Evolutionary conservation across 352 stramenopile genomes (phyloP), one percentile per base, ranked within the genome.

Genomic region (Globisporangium cystogenes): DNA sequence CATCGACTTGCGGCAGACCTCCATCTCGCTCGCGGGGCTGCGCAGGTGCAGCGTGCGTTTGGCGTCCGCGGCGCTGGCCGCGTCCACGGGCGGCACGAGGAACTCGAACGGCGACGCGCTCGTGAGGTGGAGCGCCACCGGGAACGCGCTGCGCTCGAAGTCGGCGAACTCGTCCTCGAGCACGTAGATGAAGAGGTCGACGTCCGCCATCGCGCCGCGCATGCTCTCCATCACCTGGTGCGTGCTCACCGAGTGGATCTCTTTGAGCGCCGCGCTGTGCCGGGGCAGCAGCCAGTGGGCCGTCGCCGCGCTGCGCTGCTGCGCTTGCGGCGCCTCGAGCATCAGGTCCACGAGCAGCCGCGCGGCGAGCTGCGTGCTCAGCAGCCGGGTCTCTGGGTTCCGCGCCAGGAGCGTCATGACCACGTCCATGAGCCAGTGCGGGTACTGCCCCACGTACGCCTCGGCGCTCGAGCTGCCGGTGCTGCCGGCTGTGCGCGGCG

Each of bases 181-280:
- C 40, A 90, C 76, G 62, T 88, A 90, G 55, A 92, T 72, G 39
- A 92, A 92, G 18, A 90, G 51, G 52, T 91, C 81, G 6, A 89
- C 71, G 62, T 91, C 81, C 15, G 77, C 63, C 81, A 91, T 89
- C 0, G 70, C 65, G 21, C 81, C 81, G n/a, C 76, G 74, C 76
- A 91, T 91, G 59, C 77, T 91, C 49, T 87, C 75, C 81, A 91
- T 91, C 14, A 91, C 81, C 24, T 83, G 53, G 41, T 89, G 74
- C 12, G 81, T 76, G 51, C 72, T 82, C 23, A 70, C 74, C 24
- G 77, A 91, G 59, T 88, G 76, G 33, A 88, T 69, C 8, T 81
- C 65, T 29, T 79, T 66, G 0, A 91, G 63, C 14, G 50, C 50
- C 11, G 67, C 48, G 18, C 57, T 52, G 26, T 84, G 70, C 3